Evolutionary conservation across 2,329 filamentous ascomycete genomes (phyloP).

Genomic region (Aspergillus piperis): DNA sequence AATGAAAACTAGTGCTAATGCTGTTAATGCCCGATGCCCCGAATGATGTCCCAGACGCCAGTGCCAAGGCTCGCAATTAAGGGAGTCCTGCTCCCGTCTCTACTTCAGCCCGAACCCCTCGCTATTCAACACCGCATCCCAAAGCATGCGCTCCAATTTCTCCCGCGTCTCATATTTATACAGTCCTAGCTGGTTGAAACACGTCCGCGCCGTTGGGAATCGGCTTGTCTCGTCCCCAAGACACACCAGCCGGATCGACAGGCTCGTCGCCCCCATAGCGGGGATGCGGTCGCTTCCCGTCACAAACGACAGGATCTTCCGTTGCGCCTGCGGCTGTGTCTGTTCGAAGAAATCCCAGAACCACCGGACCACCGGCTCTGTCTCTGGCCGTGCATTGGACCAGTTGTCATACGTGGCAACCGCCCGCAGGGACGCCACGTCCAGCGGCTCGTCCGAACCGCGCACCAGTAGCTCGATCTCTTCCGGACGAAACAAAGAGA

Average conservation of each 20-base stretch:
- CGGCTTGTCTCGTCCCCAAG: conserved; percentile 72
- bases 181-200: conserved; percentile 82
- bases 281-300: conserved; percentile 90
- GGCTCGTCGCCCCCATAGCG: conserved; percentile 77
- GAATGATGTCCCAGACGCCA: neutral
- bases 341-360: conserved; percentile 82
- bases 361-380: conserved; percentile 74
- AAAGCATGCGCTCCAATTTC: conserved; percentile 71
- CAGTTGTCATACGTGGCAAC: conserved; percentile 84
- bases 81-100: conserved; percentile 11
- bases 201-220: conserved; percentile 84
- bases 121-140: conserved; percentile 84
- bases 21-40: neutral
- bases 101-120: conserved; percentile 86
- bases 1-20: neutral
- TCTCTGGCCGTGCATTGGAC: conserved; percentile 54
- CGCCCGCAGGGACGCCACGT: conserved; percentile 72
- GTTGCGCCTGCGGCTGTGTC: conserved; percentile 67
- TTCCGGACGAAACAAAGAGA: conserved; percentile 83
- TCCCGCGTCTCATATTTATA: conserved; percentile 69
- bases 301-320: conserved; percentile 80
- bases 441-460: conserved; percentile 79
- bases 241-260: conserved; percentile 74
- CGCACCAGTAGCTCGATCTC: conserved; percentile 87
- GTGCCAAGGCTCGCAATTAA: conserved; percentile 1